Conservation (phyloP, 2,329 filamentous ascomycete genomes). For the Verruconis gallopava region DNA sequence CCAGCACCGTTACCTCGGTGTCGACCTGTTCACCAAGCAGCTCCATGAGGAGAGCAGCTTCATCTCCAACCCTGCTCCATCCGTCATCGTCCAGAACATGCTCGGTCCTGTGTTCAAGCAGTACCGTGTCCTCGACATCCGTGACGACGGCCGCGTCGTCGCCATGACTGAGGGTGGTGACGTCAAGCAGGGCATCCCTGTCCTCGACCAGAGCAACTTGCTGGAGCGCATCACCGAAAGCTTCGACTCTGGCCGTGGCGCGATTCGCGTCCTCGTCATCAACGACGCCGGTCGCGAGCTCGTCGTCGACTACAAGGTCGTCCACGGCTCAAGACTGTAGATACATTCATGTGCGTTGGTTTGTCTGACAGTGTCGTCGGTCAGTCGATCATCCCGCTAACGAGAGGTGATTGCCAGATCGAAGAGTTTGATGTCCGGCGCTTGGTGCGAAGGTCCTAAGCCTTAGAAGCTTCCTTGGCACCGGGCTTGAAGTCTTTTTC, state of each 20-base stretch:
- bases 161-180: constrained; percentile 99
- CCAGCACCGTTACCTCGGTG: constrained; percentile 99
- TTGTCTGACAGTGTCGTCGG: neutral
- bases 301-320: constrained; percentile 97
- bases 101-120: constrained; percentile 99
- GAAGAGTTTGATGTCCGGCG: too few species aligned
- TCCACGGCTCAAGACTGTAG: constrained; percentile 63
- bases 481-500: too few species aligned
- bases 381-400: too few species aligned
- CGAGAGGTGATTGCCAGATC: too few species aligned
- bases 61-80: constrained; percentile 91
- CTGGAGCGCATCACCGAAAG: constrained; percentile 66
- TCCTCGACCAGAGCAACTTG: constrained; percentile 90
- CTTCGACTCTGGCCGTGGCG: constrained; percentile 86
- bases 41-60: constrained; percentile 97
- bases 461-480: neutral
- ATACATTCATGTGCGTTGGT: too few species aligned
- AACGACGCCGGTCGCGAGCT: constrained; percentile 87
- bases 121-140: constrained; percentile 97
- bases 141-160: constrained; percentile 67
- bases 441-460: neutral
- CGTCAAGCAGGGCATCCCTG: constrained; percentile 88
- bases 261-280: constrained; percentile 89
- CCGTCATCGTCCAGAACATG: constrained; percentile 98
- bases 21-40: constrained; percentile 99